A percentile compares a stretch with the other conserved stretches of the same genome.
Conservation (phyloP, 768 basidiomycete species). For the Tricholoma sp. region DNA sequence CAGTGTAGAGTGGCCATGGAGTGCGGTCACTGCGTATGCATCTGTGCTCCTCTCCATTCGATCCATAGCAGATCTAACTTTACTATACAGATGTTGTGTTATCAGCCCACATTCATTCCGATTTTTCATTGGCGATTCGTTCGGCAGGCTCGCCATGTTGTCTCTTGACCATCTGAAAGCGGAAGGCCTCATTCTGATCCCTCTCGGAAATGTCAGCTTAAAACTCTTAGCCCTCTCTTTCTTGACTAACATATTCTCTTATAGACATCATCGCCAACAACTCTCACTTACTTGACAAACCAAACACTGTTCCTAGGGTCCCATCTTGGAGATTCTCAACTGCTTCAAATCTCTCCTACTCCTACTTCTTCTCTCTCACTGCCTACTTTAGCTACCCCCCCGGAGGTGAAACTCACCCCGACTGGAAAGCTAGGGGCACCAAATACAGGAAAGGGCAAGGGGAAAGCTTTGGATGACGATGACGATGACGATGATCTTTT, state of each 20-base stretch:
- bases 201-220: slow-evolving; percentile 58
- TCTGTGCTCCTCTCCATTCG: slow-evolving; percentile 2
- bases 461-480: slow-evolving; percentile 23
- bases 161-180: slow-evolving; percentile 41
- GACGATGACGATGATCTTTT: slow-evolving; percentile 23
- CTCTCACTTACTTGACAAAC: slow-evolving; percentile 65
- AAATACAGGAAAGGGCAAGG: slow-evolving; percentile 35
- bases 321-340: slow-evolving; percentile 75
- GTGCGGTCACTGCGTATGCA: slow-evolving; percentile 61
- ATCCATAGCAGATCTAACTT: not conserved
- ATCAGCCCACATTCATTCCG: slow-evolving; percentile 41
- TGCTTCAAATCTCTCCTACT: slow-evolving; percentile 52
- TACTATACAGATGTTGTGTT: slow-evolving; percentile 40
- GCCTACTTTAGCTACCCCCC: slow-evolving; percentile 49
- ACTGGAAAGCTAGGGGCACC: slow-evolving; percentile 26
- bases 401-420: slow-evolving; percentile 38
- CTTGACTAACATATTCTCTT: slow-evolving; percentile 1
- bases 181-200: slow-evolving; percentile 45
- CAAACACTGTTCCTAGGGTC: slow-evolving; percentile 77
- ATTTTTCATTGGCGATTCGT: slow-evolving; percentile 64
- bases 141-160: slow-evolving; percentile 68
- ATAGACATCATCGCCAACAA: slow-evolving; percentile 67
- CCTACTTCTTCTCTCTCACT: slow-evolving; percentile 36
- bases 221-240: not conserved
- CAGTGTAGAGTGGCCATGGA: slow-evolving; percentile 71